These are phyloP conservation scores for Dactylellina haptotyla DNA, from an alignment of 2,329 filamentous ascomycete species.

Conservation along the genomic window DNA sequence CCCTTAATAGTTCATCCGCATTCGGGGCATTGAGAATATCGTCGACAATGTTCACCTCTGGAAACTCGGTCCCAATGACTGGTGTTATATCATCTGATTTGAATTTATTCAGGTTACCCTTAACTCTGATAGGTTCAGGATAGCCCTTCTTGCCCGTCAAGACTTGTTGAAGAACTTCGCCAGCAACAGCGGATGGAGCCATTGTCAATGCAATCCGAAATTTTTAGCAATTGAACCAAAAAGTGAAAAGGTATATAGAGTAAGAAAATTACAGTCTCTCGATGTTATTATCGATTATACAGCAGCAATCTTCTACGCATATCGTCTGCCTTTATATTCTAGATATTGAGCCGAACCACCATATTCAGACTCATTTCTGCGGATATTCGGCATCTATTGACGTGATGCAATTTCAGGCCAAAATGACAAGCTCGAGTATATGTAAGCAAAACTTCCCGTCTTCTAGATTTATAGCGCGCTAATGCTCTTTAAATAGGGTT, in stretches of 20 bases:
- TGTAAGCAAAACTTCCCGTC: slow-evolving; percentile 10
- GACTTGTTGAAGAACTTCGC: slow-evolving; percentile 22
- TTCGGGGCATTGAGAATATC: slow-evolving; percentile 72
- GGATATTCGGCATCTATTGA: slow-evolving; percentile 23
- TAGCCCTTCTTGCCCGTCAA: slow-evolving; percentile 27
- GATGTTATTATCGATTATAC: no score
- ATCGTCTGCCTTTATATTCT: no score
- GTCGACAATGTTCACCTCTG: slow-evolving; percentile 65
- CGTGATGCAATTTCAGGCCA: slow-evolving; percentile 31
- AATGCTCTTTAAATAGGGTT: neutral
- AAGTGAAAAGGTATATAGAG: no score
- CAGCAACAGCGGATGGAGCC: slow-evolving; percentile 41
- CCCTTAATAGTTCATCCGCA: slow-evolving; percentile 71
- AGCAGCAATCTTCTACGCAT: no score
- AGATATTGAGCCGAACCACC: no score
- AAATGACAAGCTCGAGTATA: slow-evolving; percentile 36
- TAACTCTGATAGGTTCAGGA: slow-evolving; percentile 34
- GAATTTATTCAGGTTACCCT: slow-evolving; percentile 60
- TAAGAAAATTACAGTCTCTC: no score
- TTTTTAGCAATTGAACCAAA: no score
- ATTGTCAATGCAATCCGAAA: no score
- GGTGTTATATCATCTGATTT: slow-evolving; percentile 67
- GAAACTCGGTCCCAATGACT: slow-evolving; percentile 71
- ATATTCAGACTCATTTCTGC: no score
- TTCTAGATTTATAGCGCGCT: neutral